Percentiles rank a stretch among this genome's conserved stretches.
Conservation (phyloP, 352 stramenopile genomes). For the Phytophthora boehmeriae region DNA sequence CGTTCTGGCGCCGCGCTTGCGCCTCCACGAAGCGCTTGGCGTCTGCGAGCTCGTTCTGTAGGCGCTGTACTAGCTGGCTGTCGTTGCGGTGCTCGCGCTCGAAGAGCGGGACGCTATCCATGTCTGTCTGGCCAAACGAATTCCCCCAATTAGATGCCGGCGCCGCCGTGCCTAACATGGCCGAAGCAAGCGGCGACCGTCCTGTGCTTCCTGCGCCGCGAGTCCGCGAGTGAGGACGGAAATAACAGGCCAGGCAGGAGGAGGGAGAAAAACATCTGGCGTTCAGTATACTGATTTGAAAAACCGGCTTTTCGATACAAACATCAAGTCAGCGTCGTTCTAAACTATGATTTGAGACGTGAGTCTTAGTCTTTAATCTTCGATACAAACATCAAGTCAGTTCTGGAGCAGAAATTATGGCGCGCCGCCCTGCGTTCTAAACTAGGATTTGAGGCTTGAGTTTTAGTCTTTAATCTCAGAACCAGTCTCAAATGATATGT, state of each 20-base stretch:
- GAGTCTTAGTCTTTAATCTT: too few species aligned
- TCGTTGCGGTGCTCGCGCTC: conserved; percentile 88
- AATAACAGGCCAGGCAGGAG: conserved; percentile 17
- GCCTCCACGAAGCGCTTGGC: conserved; percentile 86
- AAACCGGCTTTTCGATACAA: not conserved
- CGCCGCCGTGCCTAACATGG: conserved; percentile 47
- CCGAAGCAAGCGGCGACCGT: conserved; percentile 1
- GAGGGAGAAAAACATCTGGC: conserved; percentile 1
- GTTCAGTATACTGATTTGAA: not conserved
- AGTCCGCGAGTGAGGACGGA: conserved; percentile 2
- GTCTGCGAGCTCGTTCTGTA: conserved; percentile 86
- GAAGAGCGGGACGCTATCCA: conserved; percentile 86
- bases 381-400: not conserved
- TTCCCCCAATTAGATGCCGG: conserved; percentile 56
- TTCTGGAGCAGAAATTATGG: not conserved
- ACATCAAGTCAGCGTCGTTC: not conserved
- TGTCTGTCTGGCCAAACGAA: conserved; percentile 65
- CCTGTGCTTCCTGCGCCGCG: not conserved
- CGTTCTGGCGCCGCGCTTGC: conserved; percentile 82
- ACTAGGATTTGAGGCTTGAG: too few species aligned
- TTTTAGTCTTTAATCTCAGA: too few species aligned
- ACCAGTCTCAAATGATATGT: too few species aligned
- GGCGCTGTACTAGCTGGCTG: conserved; percentile 79
- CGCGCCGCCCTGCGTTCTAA: conserved; percentile 1
- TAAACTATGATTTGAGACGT: too few species aligned